Conservation (phyloP, 2,329 filamentous ascomycete species). For the Clarireedia paspali region DNA sequence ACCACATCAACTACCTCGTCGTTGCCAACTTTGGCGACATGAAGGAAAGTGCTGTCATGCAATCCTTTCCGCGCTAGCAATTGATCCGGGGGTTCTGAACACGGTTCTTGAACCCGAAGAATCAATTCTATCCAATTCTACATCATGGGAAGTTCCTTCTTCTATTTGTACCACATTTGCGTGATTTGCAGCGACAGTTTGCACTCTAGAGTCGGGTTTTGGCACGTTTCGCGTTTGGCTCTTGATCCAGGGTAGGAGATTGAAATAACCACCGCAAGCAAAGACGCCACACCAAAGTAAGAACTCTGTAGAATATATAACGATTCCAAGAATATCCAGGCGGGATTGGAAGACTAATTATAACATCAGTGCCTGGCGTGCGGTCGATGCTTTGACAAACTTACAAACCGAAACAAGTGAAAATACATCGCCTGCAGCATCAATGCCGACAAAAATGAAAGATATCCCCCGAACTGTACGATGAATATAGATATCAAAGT, state of each 20-base stretch:
- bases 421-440: constrained; percentile 60
- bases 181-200: constrained; percentile 1
- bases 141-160: constrained; percentile 16
- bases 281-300: constrained; percentile 61
- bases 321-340: constrained; percentile 53
- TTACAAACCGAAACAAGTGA: constrained; percentile 52
- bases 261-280: constrained; percentile 57
- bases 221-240: constrained; percentile 26
- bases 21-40: too few species aligned
- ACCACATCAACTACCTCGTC: too few species aligned
- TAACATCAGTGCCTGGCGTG: not conserved
- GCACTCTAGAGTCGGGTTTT: not conserved
- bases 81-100: constrained; percentile 46
- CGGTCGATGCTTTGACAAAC: constrained; percentile 11
- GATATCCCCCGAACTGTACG: constrained; percentile 63
- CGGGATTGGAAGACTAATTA: constrained; percentile 45
- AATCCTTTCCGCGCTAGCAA: not conserved
- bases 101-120: constrained; percentile 51
- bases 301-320: constrained; percentile 61
- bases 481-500: constrained; percentile 60
- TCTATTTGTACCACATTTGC: not conserved
- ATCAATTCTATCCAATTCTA: constrained; percentile 41
- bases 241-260: constrained; percentile 50
- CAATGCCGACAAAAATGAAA: constrained; percentile 63
- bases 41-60: not conserved